A percentile compares a stretch with the other conserved stretches of the same genome.
These are phyloP conservation scores for Triticum timopheevii DNA, from an alignment of 176 grass and related monocot species.

Conservation along the genomic window DNA sequence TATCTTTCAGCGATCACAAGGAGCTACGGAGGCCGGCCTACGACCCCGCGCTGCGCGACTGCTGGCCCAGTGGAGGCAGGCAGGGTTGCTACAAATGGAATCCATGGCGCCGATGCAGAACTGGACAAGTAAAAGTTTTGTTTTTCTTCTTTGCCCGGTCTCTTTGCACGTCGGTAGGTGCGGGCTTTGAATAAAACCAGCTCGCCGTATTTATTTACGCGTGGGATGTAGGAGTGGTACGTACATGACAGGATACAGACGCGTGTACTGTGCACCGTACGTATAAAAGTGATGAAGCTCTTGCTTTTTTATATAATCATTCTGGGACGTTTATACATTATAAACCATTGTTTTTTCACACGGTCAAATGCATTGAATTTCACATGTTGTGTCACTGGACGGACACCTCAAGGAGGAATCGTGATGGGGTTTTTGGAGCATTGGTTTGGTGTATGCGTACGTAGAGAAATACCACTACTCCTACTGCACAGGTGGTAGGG, in stretches of 20 bases:
- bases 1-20: slow-evolving; percentile 60
- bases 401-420: background rate
- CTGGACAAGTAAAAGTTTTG: background rate
- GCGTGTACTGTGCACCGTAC: background rate
- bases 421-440: background rate
- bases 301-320: too few species aligned
- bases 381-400: background rate
- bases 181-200: background rate
- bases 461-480: background rate
- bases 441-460: background rate
- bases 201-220: background rate
- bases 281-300: background rate
- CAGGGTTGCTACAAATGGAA: slow-evolving; percentile 57
- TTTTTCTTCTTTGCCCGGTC: background rate
- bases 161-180: background rate
- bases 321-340: too few species aligned
- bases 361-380: background rate
- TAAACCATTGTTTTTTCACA: background rate
- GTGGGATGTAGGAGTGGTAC: background rate
- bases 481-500: background rate
- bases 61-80: slow-evolving; percentile 54
- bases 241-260: background rate
- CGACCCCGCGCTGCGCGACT: background rate
- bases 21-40: slow-evolving; percentile 26
- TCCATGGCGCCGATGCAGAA: slow-evolving; percentile 27